Evolutionary conservation across 192 early-diverging fungal species (phyloP).

Genomic region (Backusella australiensis): DNA sequence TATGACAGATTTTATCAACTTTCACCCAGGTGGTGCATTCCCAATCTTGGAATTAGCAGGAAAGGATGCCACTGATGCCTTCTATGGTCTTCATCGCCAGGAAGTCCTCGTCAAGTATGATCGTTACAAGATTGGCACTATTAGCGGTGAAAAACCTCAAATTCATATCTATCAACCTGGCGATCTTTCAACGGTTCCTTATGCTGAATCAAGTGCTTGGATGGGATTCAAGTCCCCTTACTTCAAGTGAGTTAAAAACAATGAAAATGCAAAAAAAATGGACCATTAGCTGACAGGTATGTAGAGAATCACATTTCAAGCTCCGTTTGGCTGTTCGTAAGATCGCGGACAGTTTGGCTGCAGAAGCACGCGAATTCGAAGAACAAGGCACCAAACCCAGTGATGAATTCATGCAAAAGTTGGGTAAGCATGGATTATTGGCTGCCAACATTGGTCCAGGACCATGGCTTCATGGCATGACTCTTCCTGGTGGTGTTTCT

Average conservation of each 20-base stretch:
- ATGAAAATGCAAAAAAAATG: neutral
- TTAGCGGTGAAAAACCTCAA: constrained; percentile 43
- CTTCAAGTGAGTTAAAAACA: constrained; percentile 25
- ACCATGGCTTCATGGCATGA: constrained; percentile 24
- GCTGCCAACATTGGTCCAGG: constrained; percentile 59
- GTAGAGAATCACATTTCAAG: constrained; percentile 67
- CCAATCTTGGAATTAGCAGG: constrained; percentile 77
- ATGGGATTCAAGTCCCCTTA: constrained; percentile 29
- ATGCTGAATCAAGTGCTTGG: constrained; percentile 73
- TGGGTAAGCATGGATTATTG: constrained; percentile 67
- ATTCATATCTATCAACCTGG: constrained; percentile 53
- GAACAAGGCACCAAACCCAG: constrained; percentile 73
- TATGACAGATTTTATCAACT: constrained; percentile 52
- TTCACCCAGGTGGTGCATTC: constrained; percentile 56
- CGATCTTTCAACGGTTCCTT: constrained; percentile 63
- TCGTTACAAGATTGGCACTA: constrained; percentile 62
- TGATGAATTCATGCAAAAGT: constrained; percentile 64
- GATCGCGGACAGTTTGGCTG: constrained; percentile 75
- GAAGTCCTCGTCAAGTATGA: constrained; percentile 65
- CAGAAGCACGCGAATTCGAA: constrained; percentile 69
- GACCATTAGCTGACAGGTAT: neutral
- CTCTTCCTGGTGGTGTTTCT: constrained; percentile 52
- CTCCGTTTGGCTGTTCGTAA: constrained; percentile 60
- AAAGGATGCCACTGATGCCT: constrained; percentile 64
- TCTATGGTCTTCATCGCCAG: constrained; percentile 42